Evolutionary conservation across 2,329 filamentous ascomycete genomes (phyloP), one percentile per base, ranked within the genome.

Genomic region (Xylaria sp.): DNA sequence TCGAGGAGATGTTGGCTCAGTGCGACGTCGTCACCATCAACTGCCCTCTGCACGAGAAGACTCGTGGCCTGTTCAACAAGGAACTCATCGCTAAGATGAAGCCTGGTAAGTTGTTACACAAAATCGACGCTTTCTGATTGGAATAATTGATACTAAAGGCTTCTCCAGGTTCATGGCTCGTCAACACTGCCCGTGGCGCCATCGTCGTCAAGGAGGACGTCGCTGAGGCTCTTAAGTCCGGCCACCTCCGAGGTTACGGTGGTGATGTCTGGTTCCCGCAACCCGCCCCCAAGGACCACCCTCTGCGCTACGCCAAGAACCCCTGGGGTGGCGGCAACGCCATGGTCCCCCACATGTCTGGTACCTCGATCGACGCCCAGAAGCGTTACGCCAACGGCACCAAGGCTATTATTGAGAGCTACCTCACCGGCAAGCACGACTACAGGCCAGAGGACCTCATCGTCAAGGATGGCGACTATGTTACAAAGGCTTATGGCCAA

Each of bases 141-240:
- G 15, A 9, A 45, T n/a, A 3, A 48, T 32, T 1, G 30, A 53
- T 53, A 43, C 55, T 71, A 60, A 65, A 52, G 58, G 6, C 28
- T 28, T 52, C 45, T 9, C 45, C 43, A 92, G 91, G 94, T 78
- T 92, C 94, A 46, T 98, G 96, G 93, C 92, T 99, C 80, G 86
- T 99, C 85, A 99, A 99, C 91, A 99, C 96, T 39, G 96, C 96
- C 76, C 96, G 96, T 81, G 96, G 96, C 78, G 96, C 96, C 82
- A 99, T 99, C 80, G 94, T 99, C 76, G 95, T 98, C 85, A 98
- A 98, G 90, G 95, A 98, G 85, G 96, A 98, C 76, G 96, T 99
- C 65, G 96, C 96, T 71, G 94, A 91, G 32, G 96, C 96, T 58
- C 89, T 99, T 81, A 93, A 95, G 87, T 89, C 87, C 39, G 96